These are phyloP conservation scores for Agrocybe chaxingu DNA, from an alignment of 768 basidiomycete species.

Conservation along the genomic window DNA sequence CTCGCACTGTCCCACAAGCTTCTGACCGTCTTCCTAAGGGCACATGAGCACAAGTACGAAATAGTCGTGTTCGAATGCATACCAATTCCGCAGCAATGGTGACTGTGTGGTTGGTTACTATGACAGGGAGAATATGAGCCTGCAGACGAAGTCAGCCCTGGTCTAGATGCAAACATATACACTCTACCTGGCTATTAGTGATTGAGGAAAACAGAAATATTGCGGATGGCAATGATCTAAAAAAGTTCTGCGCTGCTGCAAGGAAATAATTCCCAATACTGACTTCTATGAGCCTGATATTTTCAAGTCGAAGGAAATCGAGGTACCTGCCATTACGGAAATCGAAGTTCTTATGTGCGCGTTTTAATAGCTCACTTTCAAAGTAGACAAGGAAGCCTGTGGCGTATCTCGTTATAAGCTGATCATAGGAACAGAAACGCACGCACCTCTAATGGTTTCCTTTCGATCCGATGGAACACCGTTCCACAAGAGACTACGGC, in stretches of 20 bases:
- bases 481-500: slow-evolving; percentile 73
- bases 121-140: slow-evolving; percentile 84
- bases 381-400: slow-evolving; percentile 91
- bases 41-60: not conserved
- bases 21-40: slow-evolving; percentile 67
- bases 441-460: slow-evolving; percentile 81
- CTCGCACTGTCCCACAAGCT: slow-evolving; percentile 88
- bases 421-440: not conserved
- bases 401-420: not conserved
- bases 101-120: slow-evolving; percentile 93
- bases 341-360: slow-evolving; percentile 92
- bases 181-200: slow-evolving; percentile 64
- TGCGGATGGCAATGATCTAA: slow-evolving; percentile 89
- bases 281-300: not conserved
- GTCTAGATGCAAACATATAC: not conserved
- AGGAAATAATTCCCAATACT: slow-evolving; percentile 92
- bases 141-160: slow-evolving; percentile 13
- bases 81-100: slow-evolving; percentile 88
- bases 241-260: slow-evolving; percentile 85
- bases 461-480: slow-evolving; percentile 89
- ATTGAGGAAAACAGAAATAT: slow-evolving; percentile 94
- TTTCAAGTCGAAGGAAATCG: not conserved
- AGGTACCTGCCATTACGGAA: slow-evolving; percentile 83
- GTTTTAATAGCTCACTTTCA: slow-evolving; percentile 80
- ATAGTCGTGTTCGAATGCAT: slow-evolving; percentile 27